Evolutionary conservation across 2,329 filamentous ascomycete species (phyloP), one percentile per base, ranked within the genome.

Genomic region (Cercospora sojina): DNA sequence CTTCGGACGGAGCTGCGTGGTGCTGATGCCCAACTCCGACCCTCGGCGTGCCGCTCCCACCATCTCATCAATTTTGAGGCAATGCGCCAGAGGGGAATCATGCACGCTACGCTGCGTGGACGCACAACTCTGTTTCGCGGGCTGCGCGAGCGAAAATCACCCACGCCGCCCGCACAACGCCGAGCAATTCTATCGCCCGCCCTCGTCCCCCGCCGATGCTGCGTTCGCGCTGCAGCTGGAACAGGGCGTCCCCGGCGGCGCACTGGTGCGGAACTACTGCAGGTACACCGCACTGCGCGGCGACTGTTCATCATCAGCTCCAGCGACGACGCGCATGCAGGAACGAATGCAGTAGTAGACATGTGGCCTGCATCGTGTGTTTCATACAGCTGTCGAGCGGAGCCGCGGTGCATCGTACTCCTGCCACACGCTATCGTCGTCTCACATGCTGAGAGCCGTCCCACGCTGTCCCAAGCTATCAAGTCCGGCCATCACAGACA

Each of bases 181-280:
- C 43, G 20, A 49, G 43, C 9, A 23, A 49, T 47, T 47, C 41
- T 23, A 23, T 47, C 43, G 43, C 18, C 12, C 43, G 43, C 18
- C 12, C 43, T 49, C 43, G 20, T 20, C 43, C 43, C 43, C 43
- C 51, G 25, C 51, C 51, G 25, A 56, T 56, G n/a, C 25, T 56
- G 51, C 51, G 23, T 56, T 49, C 43, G 43, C 43, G 43, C 43
- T 49, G 51, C 51, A 56, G 51, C 51, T 32, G 51, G 3, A 10
- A 9, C 51, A 31, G 8, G 29, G 25, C 29, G 51, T 56, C 23
- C 51, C 25, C 29, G 51, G 31, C 29, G 8, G 51, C 25, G 51
- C 20, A 49, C 51, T 56, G 18, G 64, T 63, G 59, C 69, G 66
- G 55, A 62, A 62, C 69, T 69, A 69, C 66, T 69, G 69, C 69